Conservation (phyloP, 2,329 filamentous ascomycete genomes). For the Cryphonectria carpinicola region DNA sequence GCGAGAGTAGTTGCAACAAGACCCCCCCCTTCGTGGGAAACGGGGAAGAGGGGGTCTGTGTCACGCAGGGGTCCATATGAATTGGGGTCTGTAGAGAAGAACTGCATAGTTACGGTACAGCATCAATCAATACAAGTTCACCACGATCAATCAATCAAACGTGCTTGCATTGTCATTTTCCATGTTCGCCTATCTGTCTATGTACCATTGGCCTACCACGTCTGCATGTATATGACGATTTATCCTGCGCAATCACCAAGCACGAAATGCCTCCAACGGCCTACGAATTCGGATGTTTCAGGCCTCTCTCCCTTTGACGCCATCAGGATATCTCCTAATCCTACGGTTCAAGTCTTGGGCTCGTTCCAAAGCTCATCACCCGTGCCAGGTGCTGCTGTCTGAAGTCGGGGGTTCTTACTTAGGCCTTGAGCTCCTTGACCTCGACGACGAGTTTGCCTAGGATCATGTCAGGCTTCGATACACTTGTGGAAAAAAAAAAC, state of each 20-base stretch:
- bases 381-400: background rate
- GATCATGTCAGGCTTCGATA: conserved; percentile 11
- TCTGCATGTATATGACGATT: background rate
- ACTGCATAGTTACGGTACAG: background rate
- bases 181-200: background rate
- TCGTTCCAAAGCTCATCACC: background rate
- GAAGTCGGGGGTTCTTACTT: background rate
- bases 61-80: background rate
- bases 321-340: background rate
- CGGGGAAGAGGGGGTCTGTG: background rate
- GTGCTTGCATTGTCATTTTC: no score
- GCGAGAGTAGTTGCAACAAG: background rate
- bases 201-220: background rate
- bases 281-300: background rate
- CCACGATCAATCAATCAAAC: background rate
- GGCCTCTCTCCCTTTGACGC: background rate
- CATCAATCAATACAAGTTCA: background rate
- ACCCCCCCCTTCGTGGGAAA: background rate
- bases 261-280: background rate
- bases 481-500: no score
- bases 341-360: background rate
- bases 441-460: conserved; percentile 58
- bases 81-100: background rate
- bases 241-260: background rate
- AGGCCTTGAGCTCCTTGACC: conserved; percentile 43